These are phyloP conservation scores for Diutina scorzettiae DNA, from an alignment of 1,139 yeast genomes.

Conservation along the genomic window DNA sequence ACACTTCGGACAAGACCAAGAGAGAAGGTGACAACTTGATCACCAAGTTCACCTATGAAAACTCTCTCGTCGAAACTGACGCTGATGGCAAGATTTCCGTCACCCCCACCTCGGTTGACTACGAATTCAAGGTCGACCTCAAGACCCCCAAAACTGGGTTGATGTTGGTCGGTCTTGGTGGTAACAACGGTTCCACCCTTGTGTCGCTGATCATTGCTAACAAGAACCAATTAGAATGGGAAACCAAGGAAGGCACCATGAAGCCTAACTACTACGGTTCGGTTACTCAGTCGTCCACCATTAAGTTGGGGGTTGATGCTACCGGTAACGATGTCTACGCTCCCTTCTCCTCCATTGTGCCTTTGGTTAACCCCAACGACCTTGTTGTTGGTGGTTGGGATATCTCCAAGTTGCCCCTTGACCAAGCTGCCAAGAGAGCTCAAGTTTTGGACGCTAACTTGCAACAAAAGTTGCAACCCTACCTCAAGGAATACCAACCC, in stretches of 20 bases:
- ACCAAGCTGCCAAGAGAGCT: constrained; percentile 75
- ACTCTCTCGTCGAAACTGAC: constrained; percentile 43
- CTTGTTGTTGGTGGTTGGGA: constrained; percentile 94
- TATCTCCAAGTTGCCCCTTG: constrained; percentile 59
- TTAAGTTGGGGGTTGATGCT: constrained; percentile 76
- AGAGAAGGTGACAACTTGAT: constrained; percentile 39
- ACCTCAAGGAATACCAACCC: constrained; percentile 56
- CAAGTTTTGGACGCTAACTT: constrained; percentile 78
- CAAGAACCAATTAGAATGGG: constrained; percentile 65
- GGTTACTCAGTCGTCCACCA: constrained; percentile 88
- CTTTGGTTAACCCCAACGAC: constrained; percentile 84
- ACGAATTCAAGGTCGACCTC: constrained; percentile 79
- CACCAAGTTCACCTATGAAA: constrained; percentile 64
- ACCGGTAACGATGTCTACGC: constrained; percentile 84
- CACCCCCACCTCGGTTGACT: constrained; percentile 60
- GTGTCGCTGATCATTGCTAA: constrained; percentile 81
- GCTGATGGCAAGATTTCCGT: constrained; percentile 48
- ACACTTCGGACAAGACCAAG: constrained; percentile 46
- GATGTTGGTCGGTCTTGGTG: constrained; percentile 89
- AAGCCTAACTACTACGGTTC: constrained; percentile 90
- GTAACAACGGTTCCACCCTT: constrained; percentile 91
- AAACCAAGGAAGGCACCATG: constrained; percentile 69
- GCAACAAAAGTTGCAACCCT: constrained; percentile 63
- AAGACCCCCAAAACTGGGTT: constrained; percentile 80
- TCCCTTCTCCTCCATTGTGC: constrained; percentile 83